Evolutionary conservation across 2,329 filamentous ascomycete species (phyloP), one percentile per base, ranked within the genome.

Genomic region (Talaromyces atroroseus): DNA sequence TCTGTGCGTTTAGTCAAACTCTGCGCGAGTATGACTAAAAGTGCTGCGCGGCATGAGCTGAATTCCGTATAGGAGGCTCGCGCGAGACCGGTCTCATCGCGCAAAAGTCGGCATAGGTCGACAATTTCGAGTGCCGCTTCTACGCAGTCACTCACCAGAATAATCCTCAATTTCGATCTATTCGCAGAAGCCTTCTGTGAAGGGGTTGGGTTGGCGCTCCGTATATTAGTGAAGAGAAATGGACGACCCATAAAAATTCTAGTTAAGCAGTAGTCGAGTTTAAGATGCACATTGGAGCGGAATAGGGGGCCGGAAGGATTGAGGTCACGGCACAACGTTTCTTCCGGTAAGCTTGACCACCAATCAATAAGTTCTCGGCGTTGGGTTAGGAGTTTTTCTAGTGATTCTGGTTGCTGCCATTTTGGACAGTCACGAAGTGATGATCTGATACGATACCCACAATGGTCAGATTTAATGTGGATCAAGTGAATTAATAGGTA

Each of bases 31-130:
- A 74, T 73, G 26, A 82, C 79, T 2, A 82, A 70, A 5, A 82
- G 68, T 8, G 80, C 79, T 10, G 79, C 79, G 44, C 80, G 78
- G 51, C 79, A 81, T 2, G 80, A 78, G 63, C 78, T 80, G 62
- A 81, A 82, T 60, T 82, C 80, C 3, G 79, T 81, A 61, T 82
- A 82, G 0, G 79, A 81, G 2, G 79, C 78, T 29, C 79, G 75
- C 5, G 80, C 79, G 52, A 82, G 77, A 16, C 80, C 80, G 14
- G 77, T 75, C n/a, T 75, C 77, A 46, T 76, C 75, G 40, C 76
- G 74, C 4, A 82, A 73, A 3, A 76, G 68, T 42, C 75, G 75
- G 59, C 79, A 81, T 4, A 80, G 73, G 45, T 80, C 75, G 18
- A 82, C 72, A 11, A 80, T 76, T 56, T 76, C 74, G 26, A 80